Evolutionary conservation across 2,329 filamentous ascomycete species (phyloP), one percentile per base, ranked within the genome.

Genomic region (Geosmithia flava): DNA sequence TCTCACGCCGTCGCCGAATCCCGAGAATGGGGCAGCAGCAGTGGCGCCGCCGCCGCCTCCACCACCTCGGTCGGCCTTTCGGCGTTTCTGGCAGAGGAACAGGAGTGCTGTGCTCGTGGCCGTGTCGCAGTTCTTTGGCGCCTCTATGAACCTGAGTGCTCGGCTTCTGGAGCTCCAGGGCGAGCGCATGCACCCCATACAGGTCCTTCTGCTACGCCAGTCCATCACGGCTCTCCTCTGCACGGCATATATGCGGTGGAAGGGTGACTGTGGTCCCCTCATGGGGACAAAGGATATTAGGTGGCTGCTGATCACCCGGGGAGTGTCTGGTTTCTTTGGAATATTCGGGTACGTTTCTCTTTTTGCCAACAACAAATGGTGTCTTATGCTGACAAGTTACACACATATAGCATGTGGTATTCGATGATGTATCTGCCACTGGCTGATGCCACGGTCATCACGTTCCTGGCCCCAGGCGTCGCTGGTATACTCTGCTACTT

Each of bases 371-470:
- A n/a, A n/a, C n/a, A n/a, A n/a, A n/a, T n/a, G n/a, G n/a, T n/a
- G n/a, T n/a, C n/a, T 19, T 7, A 8, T 19, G 47, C 47, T 49
- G 33, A 49, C 46, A 17, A 13, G 20, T n/a, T 16, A 10, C 7
- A n/a, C n/a, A n/a, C n/a, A n/a, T 19, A 7, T 29, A 49, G 48
- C 37, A 77, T 93, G 66, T 94, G 70, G 72, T 74, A 67, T 53
- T 73, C 68, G 11, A 74, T 74, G 49, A 76, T 86, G 59, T 94
- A 94, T 56, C 76, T 95, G 3, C 86, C 87, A 0, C 74, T 95
- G 2, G 85, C 87, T 16, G 89, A 95, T 61, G 88, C 89, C 2
- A 93, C 87, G 0, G 89, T 95, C 33, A 83, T 96, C 47, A 93
- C 87, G 8, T 96, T 95, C 60, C 73, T 95, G 6, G 79, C 85